phyloP scores from a whole-genome alignment of 768 basidiomycete species.

The Ramaria sp. region DNA sequence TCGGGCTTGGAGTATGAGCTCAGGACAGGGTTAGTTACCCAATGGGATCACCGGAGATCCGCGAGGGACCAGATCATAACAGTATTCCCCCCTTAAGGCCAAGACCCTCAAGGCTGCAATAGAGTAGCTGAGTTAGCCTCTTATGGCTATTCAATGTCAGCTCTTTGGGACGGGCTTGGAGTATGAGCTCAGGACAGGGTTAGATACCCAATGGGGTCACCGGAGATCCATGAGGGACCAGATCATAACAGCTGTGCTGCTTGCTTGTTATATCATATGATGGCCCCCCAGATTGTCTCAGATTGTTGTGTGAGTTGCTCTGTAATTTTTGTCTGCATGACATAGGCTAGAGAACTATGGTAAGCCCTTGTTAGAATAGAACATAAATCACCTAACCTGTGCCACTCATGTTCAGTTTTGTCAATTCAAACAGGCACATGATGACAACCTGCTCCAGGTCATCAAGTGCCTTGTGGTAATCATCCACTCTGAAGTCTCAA shows the following conservation, averaged over 20 bases:
- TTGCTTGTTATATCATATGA: constrained; percentile 22
- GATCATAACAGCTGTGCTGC: constrained; percentile 15
- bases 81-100: too few relatives aligned
- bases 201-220: too few relatives aligned
- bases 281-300: constrained; percentile 22
- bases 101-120: too few relatives aligned
- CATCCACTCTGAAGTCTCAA: constrained; percentile 1
- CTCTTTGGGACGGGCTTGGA: too few relatives aligned
- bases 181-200: too few relatives aligned
- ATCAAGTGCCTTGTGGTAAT: constrained; percentile 17
- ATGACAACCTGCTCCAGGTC: constrained; percentile 22
- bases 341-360: constrained; percentile 20
- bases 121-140: too few relatives aligned
- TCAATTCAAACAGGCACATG: constrained; percentile 20
- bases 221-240: too few relatives aligned
- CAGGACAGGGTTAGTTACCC: too few relatives aligned
- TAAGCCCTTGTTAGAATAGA: not conserved
- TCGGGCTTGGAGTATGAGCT: too few relatives aligned
- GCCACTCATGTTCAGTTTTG: constrained; percentile 18
- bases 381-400: constrained; percentile 12
- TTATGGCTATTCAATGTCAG: too few relatives aligned
- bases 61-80: too few relatives aligned
- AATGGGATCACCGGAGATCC: too few relatives aligned
- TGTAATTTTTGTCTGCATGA: constrained; percentile 22
- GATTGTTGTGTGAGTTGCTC: constrained; percentile 22